Conservation (phyloP, 805 yeast genomes). For the Saturnispora hagleri region DNA sequence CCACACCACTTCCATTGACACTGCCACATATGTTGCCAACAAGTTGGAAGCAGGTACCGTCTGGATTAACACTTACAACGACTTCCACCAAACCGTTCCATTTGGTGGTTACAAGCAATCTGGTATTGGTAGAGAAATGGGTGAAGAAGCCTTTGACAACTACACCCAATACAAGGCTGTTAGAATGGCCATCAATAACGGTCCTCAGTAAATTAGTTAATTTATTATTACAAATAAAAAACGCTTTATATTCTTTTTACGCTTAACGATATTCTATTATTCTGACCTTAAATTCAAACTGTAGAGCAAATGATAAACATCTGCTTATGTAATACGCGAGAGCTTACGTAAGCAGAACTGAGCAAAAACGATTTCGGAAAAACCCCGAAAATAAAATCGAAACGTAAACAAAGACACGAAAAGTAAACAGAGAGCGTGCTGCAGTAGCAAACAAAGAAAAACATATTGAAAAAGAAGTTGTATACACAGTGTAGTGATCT, state of each 20-base stretch:
- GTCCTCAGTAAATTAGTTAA: slow-evolving; percentile 12
- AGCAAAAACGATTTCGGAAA: background rate
- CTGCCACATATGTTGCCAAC: slow-evolving; percentile 54
- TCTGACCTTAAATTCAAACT: background rate
- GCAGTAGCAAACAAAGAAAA: background rate
- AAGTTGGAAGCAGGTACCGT: slow-evolving; percentile 66
- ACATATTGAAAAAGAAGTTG: background rate
- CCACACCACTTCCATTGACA: slow-evolving; percentile 55
- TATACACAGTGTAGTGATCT: background rate
- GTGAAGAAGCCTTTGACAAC: slow-evolving; percentile 61
- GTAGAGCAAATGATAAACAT: no score
- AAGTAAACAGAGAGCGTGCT: slow-evolving; percentile 3
- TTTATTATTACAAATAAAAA: background rate
- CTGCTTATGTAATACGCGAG: no score
- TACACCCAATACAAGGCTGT: slow-evolving; percentile 60
- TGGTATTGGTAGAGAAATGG: slow-evolving; percentile 85
- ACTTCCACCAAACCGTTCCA: slow-evolving; percentile 66
- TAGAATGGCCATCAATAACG: slow-evolving; percentile 33
- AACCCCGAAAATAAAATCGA: background rate
- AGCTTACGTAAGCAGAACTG: background rate
- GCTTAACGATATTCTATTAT: background rate
- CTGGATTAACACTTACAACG: slow-evolving; percentile 76
- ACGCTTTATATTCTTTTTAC: slow-evolving; percentile 1
- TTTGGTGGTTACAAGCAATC: slow-evolving; percentile 77
- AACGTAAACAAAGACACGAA: background rate